These are phyloP conservation scores for Lobosporangium transversale DNA, from an alignment of 192 early-diverging fungal genomes.

Conservation along the genomic window DNA sequence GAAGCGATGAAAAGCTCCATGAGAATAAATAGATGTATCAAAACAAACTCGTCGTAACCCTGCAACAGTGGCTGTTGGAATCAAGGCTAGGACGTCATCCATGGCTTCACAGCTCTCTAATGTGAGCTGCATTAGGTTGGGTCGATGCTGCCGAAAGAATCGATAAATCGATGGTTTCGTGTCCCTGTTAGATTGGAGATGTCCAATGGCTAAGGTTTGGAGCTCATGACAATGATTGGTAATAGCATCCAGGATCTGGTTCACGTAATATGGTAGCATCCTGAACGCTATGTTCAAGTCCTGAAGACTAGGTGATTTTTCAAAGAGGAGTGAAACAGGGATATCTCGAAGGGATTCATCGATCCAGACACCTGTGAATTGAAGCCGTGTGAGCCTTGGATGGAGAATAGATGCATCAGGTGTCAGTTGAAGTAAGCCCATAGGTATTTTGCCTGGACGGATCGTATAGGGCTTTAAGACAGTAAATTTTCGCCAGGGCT, in stretches of 20 bases:
- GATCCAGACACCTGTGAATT: too few relatives aligned
- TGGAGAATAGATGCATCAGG: too few relatives aligned
- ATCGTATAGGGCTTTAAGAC: too few relatives aligned
- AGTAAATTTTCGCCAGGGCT: slow-evolving; percentile 30
- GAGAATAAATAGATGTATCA: neutral
- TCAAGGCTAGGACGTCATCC: neutral
- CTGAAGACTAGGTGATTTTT: slow-evolving; percentile 2
- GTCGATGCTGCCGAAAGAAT: slow-evolving; percentile 19
- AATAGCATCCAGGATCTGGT: slow-evolving; percentile 17
- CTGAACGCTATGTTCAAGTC: slow-evolving; percentile 6
- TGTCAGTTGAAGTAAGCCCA: too few relatives aligned
- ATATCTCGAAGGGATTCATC: too few relatives aligned
- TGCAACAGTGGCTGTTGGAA: neutral
- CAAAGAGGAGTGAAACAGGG: slow-evolving; percentile 18
- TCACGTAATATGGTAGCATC: neutral
- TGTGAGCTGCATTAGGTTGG: neutral
- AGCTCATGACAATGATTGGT: slow-evolving; percentile 10
- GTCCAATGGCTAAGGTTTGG: neutral
- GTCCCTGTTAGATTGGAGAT: neutral
- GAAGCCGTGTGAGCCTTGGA: too few relatives aligned
- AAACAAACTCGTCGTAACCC: slow-evolving; percentile 3
- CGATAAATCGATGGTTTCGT: neutral
- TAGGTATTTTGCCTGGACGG: too few relatives aligned
- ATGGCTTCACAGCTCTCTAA: slow-evolving; percentile 2
- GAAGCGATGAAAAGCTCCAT: slow-evolving; percentile 10